These are phyloP conservation scores for Beauveria pseudobassiana DNA, from an alignment of 2,329 filamentous ascomycete species.

Conservation along the genomic window DNA sequence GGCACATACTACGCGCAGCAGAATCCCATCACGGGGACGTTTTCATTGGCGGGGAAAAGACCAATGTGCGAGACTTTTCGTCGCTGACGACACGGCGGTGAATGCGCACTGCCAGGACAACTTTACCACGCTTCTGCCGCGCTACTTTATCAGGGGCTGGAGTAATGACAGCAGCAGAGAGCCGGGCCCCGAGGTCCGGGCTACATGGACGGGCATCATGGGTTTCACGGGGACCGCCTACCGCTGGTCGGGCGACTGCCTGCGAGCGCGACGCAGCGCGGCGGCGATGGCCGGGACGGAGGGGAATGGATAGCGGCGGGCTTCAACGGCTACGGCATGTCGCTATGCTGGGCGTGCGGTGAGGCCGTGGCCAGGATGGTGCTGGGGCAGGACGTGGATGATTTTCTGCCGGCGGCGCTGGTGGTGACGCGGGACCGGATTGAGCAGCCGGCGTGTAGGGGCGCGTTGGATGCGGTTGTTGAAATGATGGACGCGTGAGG, in stretches of 20 bases:
- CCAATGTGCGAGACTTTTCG: constrained; percentile 28
- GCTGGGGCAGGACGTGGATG: constrained; percentile 10
- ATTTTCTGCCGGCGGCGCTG: constrained; percentile 7
- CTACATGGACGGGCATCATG: constrained; percentile 40
- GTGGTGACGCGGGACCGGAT: constrained; percentile 4
- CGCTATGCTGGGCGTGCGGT: constrained; percentile 37
- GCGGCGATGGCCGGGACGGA: constrained; percentile 12
- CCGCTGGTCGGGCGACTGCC: constrained; percentile 40
- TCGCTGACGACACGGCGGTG: constrained; percentile 31
- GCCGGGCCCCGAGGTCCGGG: constrained; percentile 20
- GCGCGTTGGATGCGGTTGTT: not conserved
- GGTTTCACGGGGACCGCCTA: constrained; percentile 35
- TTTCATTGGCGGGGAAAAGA: constrained; percentile 42
- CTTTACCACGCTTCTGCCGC: constrained; percentile 28
- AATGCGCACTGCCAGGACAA: constrained; percentile 25
- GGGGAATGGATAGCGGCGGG: constrained; percentile 39
- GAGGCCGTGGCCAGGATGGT: constrained; percentile 21
- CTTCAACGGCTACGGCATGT: constrained; percentile 40
- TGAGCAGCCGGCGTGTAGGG: not conserved
- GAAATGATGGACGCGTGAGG: not conserved
- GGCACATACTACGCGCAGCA: constrained; percentile 5
- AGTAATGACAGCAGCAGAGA: constrained; percentile 1
- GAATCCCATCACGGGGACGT: constrained; percentile 25
- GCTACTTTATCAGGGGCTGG: constrained; percentile 26
- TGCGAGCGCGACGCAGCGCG: constrained; percentile 16